phyloP scores from a whole-genome alignment of 768 basidiomycete species.

The Polyporus arcularius region DNA sequence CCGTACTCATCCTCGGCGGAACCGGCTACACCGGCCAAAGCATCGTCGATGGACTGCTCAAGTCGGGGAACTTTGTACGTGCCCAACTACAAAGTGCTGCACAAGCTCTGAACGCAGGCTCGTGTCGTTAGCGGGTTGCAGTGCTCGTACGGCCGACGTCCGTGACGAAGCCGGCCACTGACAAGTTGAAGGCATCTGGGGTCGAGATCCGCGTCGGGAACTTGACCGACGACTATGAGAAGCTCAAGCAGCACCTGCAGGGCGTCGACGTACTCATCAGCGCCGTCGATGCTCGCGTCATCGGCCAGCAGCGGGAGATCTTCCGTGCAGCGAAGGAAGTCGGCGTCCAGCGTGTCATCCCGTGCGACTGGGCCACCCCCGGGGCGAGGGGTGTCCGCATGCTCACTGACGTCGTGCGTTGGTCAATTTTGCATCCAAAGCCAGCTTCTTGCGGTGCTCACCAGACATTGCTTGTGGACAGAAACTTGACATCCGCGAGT shows the following conservation, averaged over 20 bases:
- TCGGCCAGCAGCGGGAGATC: constrained; percentile 17
- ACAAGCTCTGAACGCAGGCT: background rate
- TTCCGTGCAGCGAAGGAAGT: constrained; percentile 22
- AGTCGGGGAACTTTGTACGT: constrained; percentile 21
- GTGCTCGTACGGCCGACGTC: constrained; percentile 17
- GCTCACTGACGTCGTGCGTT: constrained; percentile 6
- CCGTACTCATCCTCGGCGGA: constrained; percentile 25
- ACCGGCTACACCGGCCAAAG: constrained; percentile 19
- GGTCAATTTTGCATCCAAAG: too few relatives aligned
- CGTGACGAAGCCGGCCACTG: constrained; percentile 16
- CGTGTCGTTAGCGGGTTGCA: constrained; percentile 12
- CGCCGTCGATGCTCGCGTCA: background rate
- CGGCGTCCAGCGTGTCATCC: constrained; percentile 20
- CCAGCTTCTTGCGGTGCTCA: background rate
- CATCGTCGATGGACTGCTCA: constrained; percentile 17
- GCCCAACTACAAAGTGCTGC: background rate
- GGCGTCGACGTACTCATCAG: constrained; percentile 26
- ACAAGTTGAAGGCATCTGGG: background rate
- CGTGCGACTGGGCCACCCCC: constrained; percentile 20
- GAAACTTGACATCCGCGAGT: constrained; percentile 21
- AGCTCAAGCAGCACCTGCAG: constrained; percentile 14
- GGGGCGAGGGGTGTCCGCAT: constrained; percentile 6
- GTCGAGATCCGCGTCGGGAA: constrained; percentile 10
- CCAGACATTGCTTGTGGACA: constrained; percentile 18
- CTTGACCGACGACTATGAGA: constrained; percentile 6